Evolutionary conservation across 495 filamentous ascomycete genomes (phyloP).

Genomic region (Pseudevernia furfuracea): DNA sequence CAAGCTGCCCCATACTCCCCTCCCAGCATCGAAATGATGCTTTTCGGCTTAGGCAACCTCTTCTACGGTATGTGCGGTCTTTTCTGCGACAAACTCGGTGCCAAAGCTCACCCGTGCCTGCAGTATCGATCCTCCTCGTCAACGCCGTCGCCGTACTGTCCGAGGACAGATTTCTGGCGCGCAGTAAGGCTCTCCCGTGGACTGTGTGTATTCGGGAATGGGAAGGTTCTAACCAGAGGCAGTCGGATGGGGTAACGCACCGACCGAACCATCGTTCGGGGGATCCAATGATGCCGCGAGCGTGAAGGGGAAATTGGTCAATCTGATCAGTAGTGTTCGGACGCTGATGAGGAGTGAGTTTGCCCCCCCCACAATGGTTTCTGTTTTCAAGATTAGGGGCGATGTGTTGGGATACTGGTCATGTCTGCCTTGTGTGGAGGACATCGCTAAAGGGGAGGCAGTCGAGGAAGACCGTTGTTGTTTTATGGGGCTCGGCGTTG

Average conservation of each 20-base stretch:
- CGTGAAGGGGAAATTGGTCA: slow-evolving; percentile 78
- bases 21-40: slow-evolving; percentile 45
- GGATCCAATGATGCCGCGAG: slow-evolving; percentile 60
- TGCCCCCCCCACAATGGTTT: not conserved
- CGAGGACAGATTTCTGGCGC: slow-evolving; percentile 94
- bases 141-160: slow-evolving; percentile 94
- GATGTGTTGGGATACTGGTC: not conserved
- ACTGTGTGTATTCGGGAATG: not conserved
- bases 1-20: not conserved
- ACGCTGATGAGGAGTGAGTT: slow-evolving; percentile 90
- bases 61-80: slow-evolving; percentile 50
- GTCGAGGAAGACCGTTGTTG: not conserved
- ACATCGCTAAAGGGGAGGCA: not conserved
- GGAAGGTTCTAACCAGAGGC: slow-evolving; percentile 11
- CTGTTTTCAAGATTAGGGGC: not conserved
- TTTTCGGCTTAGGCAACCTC: slow-evolving; percentile 65
- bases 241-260: slow-evolving; percentile 74
- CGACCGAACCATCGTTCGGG: slow-evolving; percentile 67
- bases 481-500: not conserved
- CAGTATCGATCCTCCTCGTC: slow-evolving; percentile 76
- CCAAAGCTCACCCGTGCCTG: slow-evolving; percentile 12
- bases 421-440: not conserved
- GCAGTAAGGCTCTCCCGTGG: slow-evolving; percentile 55
- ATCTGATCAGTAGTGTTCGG: slow-evolving; percentile 82
- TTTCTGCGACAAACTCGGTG: slow-evolving; percentile 3